These are phyloP conservation scores for Dendryphion nanum DNA, from an alignment of 2,329 filamentous ascomycete species.

Conservation along the genomic window DNA sequence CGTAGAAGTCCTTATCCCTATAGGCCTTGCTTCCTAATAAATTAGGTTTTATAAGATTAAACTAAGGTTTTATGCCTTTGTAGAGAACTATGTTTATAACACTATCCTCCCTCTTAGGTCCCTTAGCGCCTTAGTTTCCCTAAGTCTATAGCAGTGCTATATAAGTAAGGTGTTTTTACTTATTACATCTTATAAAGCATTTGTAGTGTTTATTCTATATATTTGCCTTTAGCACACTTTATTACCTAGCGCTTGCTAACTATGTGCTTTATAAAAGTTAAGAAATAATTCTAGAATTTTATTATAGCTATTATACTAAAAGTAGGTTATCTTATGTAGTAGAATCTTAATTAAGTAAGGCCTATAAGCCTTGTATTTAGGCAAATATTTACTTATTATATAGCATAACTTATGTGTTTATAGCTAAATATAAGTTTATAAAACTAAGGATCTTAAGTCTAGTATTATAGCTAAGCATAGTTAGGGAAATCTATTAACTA, in stretches of 20 bases:
- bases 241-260: not conserved
- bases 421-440: not conserved
- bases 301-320: not conserved
- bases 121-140: too few relatives aligned
- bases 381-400: not conserved
- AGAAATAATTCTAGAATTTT: not conserved
- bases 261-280: not conserved
- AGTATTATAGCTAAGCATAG: not conserved
- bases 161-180: not conserved
- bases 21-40: too few relatives aligned
- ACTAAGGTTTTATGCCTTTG: not conserved
- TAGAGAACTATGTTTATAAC: not conserved
- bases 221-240: not conserved
- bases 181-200: not conserved
- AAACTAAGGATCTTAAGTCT: not conserved
- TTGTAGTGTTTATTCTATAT: not conserved
- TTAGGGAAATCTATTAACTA: constrained; percentile 1
- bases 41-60: too few relatives aligned
- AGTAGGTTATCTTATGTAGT: not conserved
- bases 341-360: not conserved
- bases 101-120: too few relatives aligned
- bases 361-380: not conserved
- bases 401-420: not conserved
- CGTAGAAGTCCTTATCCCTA: too few relatives aligned
- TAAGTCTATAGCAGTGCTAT: not conserved